These are phyloP conservation scores for Chamaecyparis obtusa DNA, from an alignment of 75 land plant species.

Conservation along the genomic window DNA sequence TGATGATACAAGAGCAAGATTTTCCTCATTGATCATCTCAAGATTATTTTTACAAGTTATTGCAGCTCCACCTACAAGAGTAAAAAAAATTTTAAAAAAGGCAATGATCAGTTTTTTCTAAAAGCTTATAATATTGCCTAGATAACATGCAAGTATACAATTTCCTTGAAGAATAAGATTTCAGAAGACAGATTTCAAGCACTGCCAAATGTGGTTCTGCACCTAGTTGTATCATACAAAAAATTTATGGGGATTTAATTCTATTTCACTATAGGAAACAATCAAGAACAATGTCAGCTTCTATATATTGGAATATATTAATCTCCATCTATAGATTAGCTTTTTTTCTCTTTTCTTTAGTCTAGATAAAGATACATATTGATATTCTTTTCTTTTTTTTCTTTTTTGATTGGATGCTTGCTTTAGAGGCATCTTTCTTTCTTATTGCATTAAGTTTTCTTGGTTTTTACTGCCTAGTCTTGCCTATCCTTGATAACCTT, in stretches of 20 bases:
- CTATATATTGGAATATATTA: background rate
- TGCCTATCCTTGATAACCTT: too few relatives aligned
- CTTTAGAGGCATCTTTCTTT: too few relatives aligned
- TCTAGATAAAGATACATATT: too few relatives aligned
- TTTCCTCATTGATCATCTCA: slow-evolving; percentile 63
- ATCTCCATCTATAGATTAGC: background rate
- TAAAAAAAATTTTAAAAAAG: background rate
- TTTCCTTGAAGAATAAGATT: background rate
- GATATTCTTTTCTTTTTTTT: too few relatives aligned
- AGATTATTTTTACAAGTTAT: slow-evolving; percentile 70
- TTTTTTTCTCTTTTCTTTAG: too few relatives aligned
- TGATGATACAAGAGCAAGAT: slow-evolving; percentile 32
- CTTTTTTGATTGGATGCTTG: too few relatives aligned
- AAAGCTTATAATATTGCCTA: background rate
- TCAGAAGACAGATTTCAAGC: background rate
- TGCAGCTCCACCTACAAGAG: slow-evolving; percentile 69
- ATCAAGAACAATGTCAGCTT: background rate
- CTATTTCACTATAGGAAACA: background rate
- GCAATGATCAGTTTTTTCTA: background rate
- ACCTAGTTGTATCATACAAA: background rate
- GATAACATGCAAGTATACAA: background rate
- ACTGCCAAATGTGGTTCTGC: background rate
- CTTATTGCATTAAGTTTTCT: too few relatives aligned
- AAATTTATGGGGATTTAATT: background rate
- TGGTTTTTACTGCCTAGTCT: too few relatives aligned